A percentile compares a stretch with the other conserved stretches of the same genome.
These are phyloP conservation scores for Porodaedalea pini DNA, from an alignment of 1,284 basidiomycete species.

Conservation along the genomic window DNA sequence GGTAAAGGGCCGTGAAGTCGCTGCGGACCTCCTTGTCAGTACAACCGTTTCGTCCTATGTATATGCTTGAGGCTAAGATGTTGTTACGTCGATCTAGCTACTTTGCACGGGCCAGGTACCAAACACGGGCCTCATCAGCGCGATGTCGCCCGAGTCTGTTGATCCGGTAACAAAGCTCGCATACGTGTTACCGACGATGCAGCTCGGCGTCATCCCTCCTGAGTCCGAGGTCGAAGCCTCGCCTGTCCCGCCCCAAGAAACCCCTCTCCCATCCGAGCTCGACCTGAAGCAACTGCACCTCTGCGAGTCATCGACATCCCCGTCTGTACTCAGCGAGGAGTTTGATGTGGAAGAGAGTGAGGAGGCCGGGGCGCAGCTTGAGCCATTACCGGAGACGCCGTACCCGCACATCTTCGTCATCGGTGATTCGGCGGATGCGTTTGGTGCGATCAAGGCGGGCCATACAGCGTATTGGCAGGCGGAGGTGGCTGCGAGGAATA, in stretches of 20 bases:
- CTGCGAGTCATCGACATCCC: conserved; percentile 20
- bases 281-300: background rate
- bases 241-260: conserved; percentile 3
- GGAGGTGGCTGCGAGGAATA: conserved; percentile 52
- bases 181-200: conserved; percentile 57
- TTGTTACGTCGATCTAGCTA: conserved; percentile 40
- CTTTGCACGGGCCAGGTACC: conserved; percentile 75
- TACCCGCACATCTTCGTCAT: conserved; percentile 63
- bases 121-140: conserved; percentile 57
- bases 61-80: background rate
- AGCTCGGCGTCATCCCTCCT: conserved; percentile 39
- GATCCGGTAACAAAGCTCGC: conserved; percentile 46
- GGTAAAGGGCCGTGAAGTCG: conserved; percentile 52
- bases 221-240: conserved; percentile 21
- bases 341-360: conserved; percentile 25
- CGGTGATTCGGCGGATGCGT: conserved; percentile 69
- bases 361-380: conserved; percentile 21
- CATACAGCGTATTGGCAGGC: conserved; percentile 67
- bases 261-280: background rate
- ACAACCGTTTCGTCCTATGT: conserved; percentile 2
- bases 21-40: conserved; percentile 61
- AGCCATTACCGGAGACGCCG: conserved; percentile 30
- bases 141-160: conserved; percentile 49
- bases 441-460: conserved; percentile 66
- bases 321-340: background rate